Base-by-base conservation (phyloP, 2,329 filamentous ascomycete genomes). In the Graphilbum fragrans region DNA sequence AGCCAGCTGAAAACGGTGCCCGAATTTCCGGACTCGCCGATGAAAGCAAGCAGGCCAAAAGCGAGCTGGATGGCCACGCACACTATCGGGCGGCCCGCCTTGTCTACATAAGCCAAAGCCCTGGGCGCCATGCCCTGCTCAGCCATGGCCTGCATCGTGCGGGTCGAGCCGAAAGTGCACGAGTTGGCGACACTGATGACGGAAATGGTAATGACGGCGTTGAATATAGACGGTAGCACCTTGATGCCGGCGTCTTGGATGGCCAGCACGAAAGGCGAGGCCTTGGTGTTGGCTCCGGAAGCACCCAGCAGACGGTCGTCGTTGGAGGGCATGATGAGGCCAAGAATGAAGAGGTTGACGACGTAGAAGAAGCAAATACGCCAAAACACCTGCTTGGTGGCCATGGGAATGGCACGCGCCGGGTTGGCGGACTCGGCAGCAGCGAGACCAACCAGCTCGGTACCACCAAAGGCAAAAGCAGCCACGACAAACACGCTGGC, bases 1-100 rank as follows among this genome's bases (percentile, higher is more conserved):
- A 82, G 67, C 77, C 77, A 82, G 51, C 64, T 65, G 61, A 82
- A 82, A 46, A 76, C 66, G 1, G 59, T 59, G 31, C 50, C 53
- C 49, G 58, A 63, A 42, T 56, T 56, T 5, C 52, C 50, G 4
- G 69, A 65, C 55, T 63, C 58, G 35, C 65, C 68, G 41, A 80
- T 60, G 56, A 75, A 81, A 31, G 72, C 73, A 14, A 81, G 63
- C 37, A 77, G 60, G 17, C 76, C 76, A 36, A 80, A 67, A n/a
- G 56, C 55, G n/a, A 74, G 58, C 49, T 70, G 66, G 38, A 76
- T 51, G 35, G 59, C 45, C 35, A 78, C 66, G 39, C 70, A 70
- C 48, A 67, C 68, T 18, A 77, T 56, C 1, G 77, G 77, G 12
- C 77, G 73, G 23, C 77, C 77, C 27, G 66, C 56, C 47, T 68